Evolutionary conservation across 768 basidiomycete genomes (phyloP), one percentile per base, ranked within the genome.

Genomic region (Mycena vulgaris): DNA sequence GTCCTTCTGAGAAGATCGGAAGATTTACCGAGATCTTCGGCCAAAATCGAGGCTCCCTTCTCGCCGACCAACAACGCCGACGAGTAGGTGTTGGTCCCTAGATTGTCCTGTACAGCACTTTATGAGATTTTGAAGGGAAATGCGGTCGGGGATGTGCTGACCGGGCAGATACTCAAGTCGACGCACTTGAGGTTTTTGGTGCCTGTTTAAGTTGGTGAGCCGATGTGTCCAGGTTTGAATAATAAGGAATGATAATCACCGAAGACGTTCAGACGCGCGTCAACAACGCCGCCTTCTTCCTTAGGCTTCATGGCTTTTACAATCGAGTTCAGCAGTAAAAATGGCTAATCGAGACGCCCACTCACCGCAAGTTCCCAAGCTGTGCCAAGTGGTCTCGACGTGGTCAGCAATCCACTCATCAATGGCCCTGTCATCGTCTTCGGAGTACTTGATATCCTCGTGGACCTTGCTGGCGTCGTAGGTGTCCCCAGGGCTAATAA

Each of bases 381-480:
- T 90, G 84, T 93, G 92, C 92, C 92, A 92, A 64, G 91, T 92
- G 13, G 92, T 92, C 84, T 92, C 92, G 74, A 93, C 91, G 77
- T 92, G 90, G 78, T 91, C 88, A 72, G 85, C 79, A 63, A 86
- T 71, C 83, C 83, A 87, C 68, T 85, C 87, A 75, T 92, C 92
- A 74, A 92, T 93, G 45, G 90, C 91, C 76, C 88, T 79, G 80
- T 92, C 91, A 78, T 92, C 92, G 57, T 92, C 91, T 72, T 85
- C 81, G 52, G 84, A 86, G 80, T 92, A 93, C 77, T 87, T 84
- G 81, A 92, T 87, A 66, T 92, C 88, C 67, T 91, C 86, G 74
- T 90, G 88, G 14, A 91, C 84, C 78, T 90, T 90, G 72, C 73
- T 75, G 1, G 88, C 82, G 68, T 91, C 80, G 81, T 85, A 90